Evolutionary conservation across 306 rosid species (phyloP).

Genomic region (Hippophae rhamnoides): DNA sequence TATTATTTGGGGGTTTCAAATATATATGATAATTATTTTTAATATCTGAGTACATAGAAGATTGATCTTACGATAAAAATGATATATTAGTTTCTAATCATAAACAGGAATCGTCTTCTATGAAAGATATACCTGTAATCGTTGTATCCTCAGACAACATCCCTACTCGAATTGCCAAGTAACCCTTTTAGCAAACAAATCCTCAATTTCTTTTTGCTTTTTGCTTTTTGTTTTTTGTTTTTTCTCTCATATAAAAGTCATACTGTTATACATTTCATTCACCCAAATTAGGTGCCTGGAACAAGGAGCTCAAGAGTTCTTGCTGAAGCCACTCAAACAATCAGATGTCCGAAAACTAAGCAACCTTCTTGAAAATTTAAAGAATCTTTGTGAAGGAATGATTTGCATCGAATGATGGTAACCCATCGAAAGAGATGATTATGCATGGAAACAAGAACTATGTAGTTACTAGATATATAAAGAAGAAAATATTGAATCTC

Average conservation of each 20-base stretch:
- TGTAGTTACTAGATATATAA: too few relatives aligned
- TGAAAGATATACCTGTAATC: constrained; percentile 21
- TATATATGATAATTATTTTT: too few relatives aligned
- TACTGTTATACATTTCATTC: too few relatives aligned
- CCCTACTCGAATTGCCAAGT: constrained; percentile 12
- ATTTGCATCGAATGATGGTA: not conserved
- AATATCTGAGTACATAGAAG: too few relatives aligned
- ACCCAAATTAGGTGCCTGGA: constrained; percentile 20
- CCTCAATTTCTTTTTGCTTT: not conserved
- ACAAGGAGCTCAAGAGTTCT: constrained; percentile 28
- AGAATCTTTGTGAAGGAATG: constrained; percentile 16
- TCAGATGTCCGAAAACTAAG: constrained; percentile 17
- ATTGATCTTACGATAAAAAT: too few relatives aligned
- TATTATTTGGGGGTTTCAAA: too few relatives aligned
- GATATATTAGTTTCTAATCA: not conserved
- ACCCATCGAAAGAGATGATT: not conserved
- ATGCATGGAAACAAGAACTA: not conserved
- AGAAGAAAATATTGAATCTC: too few relatives aligned
- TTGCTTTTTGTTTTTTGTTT: too few relatives aligned
- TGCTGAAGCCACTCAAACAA: constrained; percentile 23
- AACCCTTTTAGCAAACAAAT: not conserved
- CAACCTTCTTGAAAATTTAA: constrained; percentile 5
- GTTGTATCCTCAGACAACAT: constrained; percentile 22
- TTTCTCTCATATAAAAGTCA: too few relatives aligned
- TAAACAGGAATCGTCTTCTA: constrained; percentile 25